Evolutionary conservation across 345 rosid species (phyloP).

Genomic region (Nasturtium officinale): DNA sequence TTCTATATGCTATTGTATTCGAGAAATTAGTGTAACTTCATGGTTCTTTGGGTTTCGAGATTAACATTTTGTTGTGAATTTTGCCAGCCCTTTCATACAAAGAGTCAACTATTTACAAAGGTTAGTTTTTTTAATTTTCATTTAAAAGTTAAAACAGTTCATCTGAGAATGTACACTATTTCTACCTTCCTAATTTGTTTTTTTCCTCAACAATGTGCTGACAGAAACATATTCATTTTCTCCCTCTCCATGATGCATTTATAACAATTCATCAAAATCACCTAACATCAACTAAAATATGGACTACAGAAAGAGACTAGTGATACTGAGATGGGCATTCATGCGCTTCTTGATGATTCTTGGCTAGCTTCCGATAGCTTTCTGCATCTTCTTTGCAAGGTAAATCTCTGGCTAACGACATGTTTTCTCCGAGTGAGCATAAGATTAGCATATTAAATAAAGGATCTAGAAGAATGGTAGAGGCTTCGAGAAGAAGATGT

Average conservation of each 20-base stretch:
- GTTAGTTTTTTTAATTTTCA: conserved; percentile 45
- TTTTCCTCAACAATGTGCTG: background rate
- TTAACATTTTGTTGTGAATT: conserved; percentile 7
- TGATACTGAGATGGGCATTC: conserved; percentile 52
- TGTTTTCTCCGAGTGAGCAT: background rate
- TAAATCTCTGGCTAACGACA: conserved; percentile 25
- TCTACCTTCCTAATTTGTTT: background rate
- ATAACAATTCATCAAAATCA: conserved; percentile 74
- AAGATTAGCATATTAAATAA: background rate
- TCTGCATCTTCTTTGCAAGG: conserved; percentile 79
- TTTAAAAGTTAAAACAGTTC: too few species aligned
- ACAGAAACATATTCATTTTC: background rate
- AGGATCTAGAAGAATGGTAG: background rate
- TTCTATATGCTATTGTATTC: background rate
- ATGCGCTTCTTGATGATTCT: conserved; percentile 71
- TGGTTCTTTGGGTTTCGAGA: conserved; percentile 22
- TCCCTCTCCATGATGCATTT: conserved; percentile 13
- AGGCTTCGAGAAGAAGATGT: too few species aligned
- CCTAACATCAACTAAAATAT: conserved; percentile 82
- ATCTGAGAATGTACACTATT: conserved; percentile 14
- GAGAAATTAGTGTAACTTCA: background rate
- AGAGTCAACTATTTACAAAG: conserved; percentile 78
- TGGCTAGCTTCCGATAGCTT: conserved; percentile 89
- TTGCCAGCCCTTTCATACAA: conserved; percentile 85
- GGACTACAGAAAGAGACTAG: conserved; percentile 73